These are phyloP conservation scores for Arthrobotrys sphaeroides DNA, from an alignment of 2,329 filamentous ascomycete genomes.

Conservation along the genomic window DNA sequence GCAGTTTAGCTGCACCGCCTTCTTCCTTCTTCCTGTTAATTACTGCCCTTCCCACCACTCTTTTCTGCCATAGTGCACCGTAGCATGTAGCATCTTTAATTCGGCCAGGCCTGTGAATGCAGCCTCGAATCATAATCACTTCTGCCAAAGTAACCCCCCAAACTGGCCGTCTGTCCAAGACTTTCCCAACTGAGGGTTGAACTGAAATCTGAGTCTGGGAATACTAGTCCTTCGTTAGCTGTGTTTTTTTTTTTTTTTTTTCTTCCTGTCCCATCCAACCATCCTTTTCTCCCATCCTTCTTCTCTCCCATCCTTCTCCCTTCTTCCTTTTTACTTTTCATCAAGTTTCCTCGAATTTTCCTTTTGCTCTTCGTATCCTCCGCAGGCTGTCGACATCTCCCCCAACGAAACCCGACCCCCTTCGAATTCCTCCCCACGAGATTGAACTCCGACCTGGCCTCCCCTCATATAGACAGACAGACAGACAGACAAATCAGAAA, in stretches of 20 bases:
- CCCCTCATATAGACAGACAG: too few species aligned
- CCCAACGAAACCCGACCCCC: slow-evolving; percentile 7
- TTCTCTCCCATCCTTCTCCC: background rate
- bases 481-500: background rate
- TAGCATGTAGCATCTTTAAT: slow-evolving; percentile 23
- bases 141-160: slow-evolving; percentile 21
- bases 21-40: slow-evolving; percentile 15
- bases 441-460: background rate
- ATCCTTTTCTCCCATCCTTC: slow-evolving; percentile 4
- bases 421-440: background rate
- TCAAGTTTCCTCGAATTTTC: background rate
- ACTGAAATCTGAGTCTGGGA: slow-evolving; percentile 16
- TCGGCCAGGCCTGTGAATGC: slow-evolving; percentile 19
- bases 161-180: slow-evolving; percentile 22
- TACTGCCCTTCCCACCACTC: slow-evolving; percentile 11
- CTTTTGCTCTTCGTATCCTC: slow-evolving; percentile 7
- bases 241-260: slow-evolving; percentile 17
- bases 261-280: slow-evolving; percentile 5
- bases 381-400: background rate
- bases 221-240: slow-evolving; percentile 2
- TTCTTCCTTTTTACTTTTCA: slow-evolving; percentile 6
- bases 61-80: slow-evolving; percentile 21
- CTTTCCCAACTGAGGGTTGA: slow-evolving; percentile 18
- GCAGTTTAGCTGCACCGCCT: slow-evolving; percentile 20
- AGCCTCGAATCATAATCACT: slow-evolving; percentile 23